Conservation (phyloP, 176 grass and related monocot genomes). For the Musa acuminata region DNA sequence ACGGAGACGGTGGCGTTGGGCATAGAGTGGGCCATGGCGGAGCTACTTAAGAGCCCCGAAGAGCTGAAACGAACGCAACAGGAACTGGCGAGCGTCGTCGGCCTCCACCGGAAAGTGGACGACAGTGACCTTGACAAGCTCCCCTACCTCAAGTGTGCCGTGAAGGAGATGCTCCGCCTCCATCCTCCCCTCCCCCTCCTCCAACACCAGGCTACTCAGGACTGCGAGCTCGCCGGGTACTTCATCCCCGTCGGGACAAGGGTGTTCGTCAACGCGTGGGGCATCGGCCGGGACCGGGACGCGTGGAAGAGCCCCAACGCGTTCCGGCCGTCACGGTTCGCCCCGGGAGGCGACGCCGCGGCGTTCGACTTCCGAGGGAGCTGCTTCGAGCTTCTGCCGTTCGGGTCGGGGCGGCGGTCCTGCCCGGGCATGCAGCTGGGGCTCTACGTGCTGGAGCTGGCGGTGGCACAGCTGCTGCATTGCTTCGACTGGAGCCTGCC, state of each 20-base stretch:
- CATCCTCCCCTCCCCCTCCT: too few species aligned
- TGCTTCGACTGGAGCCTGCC: conserved; percentile 33
- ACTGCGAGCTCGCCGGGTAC: too few species aligned
- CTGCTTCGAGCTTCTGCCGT: conserved; percentile 41
- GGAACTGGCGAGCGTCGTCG: conserved; percentile 23
- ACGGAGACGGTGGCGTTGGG: conserved; percentile 41
- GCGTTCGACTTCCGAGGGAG: too few species aligned
- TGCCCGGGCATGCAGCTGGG: conserved; percentile 4
- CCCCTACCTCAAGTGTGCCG: conserved; percentile 24
- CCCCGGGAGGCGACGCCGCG: conserved; percentile 1
- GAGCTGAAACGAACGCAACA: conserved; percentile 24
- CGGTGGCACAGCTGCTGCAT: conserved; percentile 32
- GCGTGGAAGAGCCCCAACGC: conserved; percentile 25
- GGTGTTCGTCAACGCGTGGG: conserved; percentile 35
- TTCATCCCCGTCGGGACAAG: conserved; percentile 19
- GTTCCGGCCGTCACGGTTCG: conserved; percentile 34
- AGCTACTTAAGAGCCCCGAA: conserved; percentile 29
- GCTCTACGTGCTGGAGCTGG: conserved; percentile 32
- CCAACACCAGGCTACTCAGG: too few species aligned
- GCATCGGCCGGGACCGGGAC: conserved; percentile 14
- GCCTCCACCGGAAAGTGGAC: conserved; percentile 24
- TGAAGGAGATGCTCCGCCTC: conserved; percentile 4
- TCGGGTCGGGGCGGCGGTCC: conserved; percentile 33
- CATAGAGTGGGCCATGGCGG: conserved; percentile 36
- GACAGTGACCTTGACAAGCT: conserved; percentile 37